These are phyloP conservation scores for Mycena rebaudengoi DNA, from an alignment of 768 basidiomycete genomes.

Conservation along the genomic window DNA sequence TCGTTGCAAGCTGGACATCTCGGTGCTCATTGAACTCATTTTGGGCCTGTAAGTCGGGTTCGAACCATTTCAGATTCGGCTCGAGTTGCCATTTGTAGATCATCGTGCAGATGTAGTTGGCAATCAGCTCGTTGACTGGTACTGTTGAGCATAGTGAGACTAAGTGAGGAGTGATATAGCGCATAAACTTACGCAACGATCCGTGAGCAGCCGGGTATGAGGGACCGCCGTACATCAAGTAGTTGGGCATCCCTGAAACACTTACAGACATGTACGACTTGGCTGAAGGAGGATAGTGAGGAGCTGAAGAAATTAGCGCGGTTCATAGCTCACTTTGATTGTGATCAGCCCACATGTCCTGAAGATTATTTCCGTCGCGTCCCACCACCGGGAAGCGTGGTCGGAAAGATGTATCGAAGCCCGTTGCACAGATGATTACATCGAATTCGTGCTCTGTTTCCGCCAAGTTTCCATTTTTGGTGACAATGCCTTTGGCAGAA, in stretches of 20 bases:
- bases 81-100: neutral
- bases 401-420: conserved; percentile 44
- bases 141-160: neutral
- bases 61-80: neutral
- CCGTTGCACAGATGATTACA: conserved; percentile 48
- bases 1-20: neutral
- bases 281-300: too few relatives aligned
- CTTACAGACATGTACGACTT: neutral
- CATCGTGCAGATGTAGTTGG: neutral
- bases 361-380: conserved; percentile 32
- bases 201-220: neutral
- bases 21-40: neutral
- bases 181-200: neutral
- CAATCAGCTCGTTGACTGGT: neutral
- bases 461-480: conserved; percentile 31
- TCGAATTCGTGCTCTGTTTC: conserved; percentile 40
- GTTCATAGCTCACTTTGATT: too few relatives aligned
- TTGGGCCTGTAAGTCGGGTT: neutral
- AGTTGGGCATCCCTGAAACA: neutral
- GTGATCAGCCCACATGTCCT: conserved; percentile 46
- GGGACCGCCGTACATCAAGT: neutral
- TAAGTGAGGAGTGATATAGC: neutral
- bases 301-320: too few relatives aligned
- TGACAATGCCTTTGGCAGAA: conserved; percentile 38
- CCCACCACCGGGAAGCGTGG: conserved; percentile 46